Conservation (phyloP, 2,329 filamentous ascomycete genomes). For the Ophiosphaerella korrae region DNA sequence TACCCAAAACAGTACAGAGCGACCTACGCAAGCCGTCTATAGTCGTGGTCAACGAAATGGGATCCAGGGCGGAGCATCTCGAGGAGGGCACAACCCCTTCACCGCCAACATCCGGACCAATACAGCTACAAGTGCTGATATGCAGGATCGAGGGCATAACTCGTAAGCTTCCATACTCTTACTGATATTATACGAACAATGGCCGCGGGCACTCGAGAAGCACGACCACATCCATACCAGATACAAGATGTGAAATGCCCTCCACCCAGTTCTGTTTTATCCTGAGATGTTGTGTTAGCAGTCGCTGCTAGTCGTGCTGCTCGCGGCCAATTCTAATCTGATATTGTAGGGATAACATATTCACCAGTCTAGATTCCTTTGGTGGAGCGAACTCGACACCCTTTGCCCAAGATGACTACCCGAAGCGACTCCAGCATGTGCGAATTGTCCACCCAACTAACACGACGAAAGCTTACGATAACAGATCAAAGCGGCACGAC, state of each 20-base stretch:
- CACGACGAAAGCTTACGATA: conserved; percentile 11
- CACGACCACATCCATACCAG: conserved; percentile 9
- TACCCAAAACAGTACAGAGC: conserved; percentile 13
- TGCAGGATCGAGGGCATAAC: conserved; percentile 3
- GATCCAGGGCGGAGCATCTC: background rate
- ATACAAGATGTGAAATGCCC: background rate
- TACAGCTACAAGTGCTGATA: background rate
- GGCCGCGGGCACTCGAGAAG: conserved; percentile 15
- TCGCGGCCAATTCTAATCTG: conserved; percentile 30
- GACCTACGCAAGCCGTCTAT: conserved; percentile 14
- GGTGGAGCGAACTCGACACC: conserved; percentile 27
- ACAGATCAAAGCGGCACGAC: conserved; percentile 49
- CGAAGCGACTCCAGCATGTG: conserved; percentile 32
- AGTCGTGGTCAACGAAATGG: conserved; percentile 6
- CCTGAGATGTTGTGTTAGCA: conserved; percentile 4
- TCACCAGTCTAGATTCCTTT: conserved; percentile 2
- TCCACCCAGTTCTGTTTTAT: background rate
- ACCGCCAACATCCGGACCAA: conserved; percentile 9
- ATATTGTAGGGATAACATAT: conserved; percentile 11
- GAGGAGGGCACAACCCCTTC: background rate
- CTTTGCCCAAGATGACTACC: conserved; percentile 28
- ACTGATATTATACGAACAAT: conserved; percentile 7
- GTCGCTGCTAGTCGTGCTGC: conserved; percentile 17
- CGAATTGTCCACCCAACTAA: conserved; percentile 1
- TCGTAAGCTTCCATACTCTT: conserved; percentile 14